Percentiles rank a stretch among this genome's conserved stretches.
These are phyloP conservation scores for Omphalotus olearius DNA, from an alignment of 1,284 basidiomycete species.

Conservation along the genomic window DNA sequence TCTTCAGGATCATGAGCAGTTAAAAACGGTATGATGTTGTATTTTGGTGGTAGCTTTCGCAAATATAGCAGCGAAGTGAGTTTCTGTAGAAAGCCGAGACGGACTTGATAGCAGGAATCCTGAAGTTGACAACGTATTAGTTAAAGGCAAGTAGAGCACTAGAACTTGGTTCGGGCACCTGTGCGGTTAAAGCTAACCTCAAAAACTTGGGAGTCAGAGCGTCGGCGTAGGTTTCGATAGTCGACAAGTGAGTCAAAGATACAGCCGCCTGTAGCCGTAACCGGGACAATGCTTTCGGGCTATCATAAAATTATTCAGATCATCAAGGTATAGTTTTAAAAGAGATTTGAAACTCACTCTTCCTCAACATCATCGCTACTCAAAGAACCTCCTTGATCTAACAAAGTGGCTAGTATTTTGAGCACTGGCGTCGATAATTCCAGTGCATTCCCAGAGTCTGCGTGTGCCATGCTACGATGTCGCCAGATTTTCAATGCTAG, in stretches of 20 bases:
- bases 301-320: constrained; percentile 22
- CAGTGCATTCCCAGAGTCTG: constrained; percentile 51
- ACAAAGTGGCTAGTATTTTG: constrained; percentile 66
- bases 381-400: constrained; percentile 66
- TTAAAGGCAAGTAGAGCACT: background rate
- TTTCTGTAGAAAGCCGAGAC: constrained; percentile 76
- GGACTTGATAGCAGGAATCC: constrained; percentile 89
- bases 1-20: constrained; percentile 89
- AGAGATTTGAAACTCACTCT: constrained; percentile 44
- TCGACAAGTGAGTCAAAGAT: constrained; percentile 79
- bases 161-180: constrained; percentile 43
- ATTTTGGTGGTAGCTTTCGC: constrained; percentile 65
- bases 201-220: constrained; percentile 64
- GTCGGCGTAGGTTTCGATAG: constrained; percentile 56
- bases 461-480: constrained; percentile 73
- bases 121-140: constrained; percentile 26
- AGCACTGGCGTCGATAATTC: constrained; percentile 72
- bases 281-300: constrained; percentile 57
- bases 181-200: constrained; percentile 70
- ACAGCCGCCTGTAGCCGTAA: constrained; percentile 81
- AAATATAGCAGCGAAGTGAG: constrained; percentile 58
- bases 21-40: constrained; percentile 84
- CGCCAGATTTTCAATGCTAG: constrained; percentile 75
- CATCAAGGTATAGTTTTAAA: background rate
- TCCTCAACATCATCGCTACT: constrained; percentile 43